Evolutionary conservation across 176 grass and related monocot genomes (phyloP), one percentile per base, ranked within the genome.

Genomic region (Canna indica): DNA sequence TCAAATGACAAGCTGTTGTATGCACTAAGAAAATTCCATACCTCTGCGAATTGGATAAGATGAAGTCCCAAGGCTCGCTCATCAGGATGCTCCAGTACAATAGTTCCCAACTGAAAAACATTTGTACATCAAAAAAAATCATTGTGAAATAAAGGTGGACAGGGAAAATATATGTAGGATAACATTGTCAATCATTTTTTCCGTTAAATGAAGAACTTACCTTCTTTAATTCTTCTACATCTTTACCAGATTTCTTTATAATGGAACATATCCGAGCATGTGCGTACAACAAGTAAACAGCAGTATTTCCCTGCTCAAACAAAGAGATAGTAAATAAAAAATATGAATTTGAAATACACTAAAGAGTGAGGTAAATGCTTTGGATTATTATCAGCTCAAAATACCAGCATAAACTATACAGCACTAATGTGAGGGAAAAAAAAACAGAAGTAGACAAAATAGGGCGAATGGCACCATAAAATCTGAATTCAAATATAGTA

Each of bases 201-300:
- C 15, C 24, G 20, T 70, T 9, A 30, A 79, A 66, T 47, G 63
- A 62, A 59, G 77, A n/a, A 58, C 56, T 69, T 85, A 90, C 94
- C 75, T 73, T 71, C 67, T 93, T 89, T 73, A 99, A 69, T 36
- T 83, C 84, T 76, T 90, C 82, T 74, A 90, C 75, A 73, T 88
- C 82, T 80, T 79, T 99, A 52, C 81, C 87, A 15, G 94, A 92
- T 87, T 85, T 97, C 61, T 70, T 84, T 42, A 99, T 89, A 58
- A 99, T 99, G 69, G 94, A 93, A 70, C 88, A 93, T 77, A 99
- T 99, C n/a, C 94, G 86, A 76, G 94, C 89, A 80, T 99, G 89
- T 58, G 94, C 89, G 71, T 92, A 99, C 75, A 91, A 80, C 26
- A 99, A 76, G 79, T 99, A 99, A 42, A 97, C 94, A 72, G 89